Conservation (phyloP, 163 green algal genomes). For the Chlorella variabilis region DNA sequence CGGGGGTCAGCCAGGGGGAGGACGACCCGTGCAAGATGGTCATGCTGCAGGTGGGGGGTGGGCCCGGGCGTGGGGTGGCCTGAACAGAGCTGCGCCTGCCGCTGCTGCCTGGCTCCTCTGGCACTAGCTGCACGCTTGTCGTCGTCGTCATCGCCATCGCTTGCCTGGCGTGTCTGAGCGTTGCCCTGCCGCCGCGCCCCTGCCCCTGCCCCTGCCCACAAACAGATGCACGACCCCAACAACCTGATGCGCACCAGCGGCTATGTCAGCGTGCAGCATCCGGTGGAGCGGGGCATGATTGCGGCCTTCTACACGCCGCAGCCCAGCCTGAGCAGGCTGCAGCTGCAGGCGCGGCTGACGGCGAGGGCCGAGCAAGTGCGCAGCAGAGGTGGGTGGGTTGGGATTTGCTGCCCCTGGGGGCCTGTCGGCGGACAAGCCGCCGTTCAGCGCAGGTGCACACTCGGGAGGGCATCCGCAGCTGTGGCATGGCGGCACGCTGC, state of each 20-base stretch:
- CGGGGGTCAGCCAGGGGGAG: not conserved
- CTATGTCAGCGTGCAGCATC: slow-evolving; percentile 27
- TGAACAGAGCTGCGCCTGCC: not conserved
- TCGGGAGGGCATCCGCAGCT: no score
- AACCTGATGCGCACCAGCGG: slow-evolving; percentile 44
- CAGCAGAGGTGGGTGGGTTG: not conserved
- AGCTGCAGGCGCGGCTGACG: not conserved
- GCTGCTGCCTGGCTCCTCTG: not conserved
- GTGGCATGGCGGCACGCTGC: not conserved
- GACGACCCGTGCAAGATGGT: not conserved
- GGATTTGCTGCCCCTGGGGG: not conserved
- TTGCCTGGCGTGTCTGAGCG: no score
- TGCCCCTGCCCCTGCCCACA: not conserved
- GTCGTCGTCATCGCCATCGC: no score
- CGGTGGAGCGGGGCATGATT: slow-evolving; percentile 21
- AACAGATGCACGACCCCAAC: slow-evolving; percentile 41
- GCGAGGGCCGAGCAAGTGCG: not conserved
- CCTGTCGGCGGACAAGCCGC: no score
- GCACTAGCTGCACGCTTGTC: no score
- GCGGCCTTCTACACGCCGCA: slow-evolving; percentile 19
- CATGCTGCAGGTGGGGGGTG: slow-evolving; percentile 32
- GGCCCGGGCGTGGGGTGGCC: not conserved
- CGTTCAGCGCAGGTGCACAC: no score
- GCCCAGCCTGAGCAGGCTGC: not conserved
- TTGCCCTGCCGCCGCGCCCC: not conserved